These are phyloP conservation scores for Fusarium guadeloupense DNA, from an alignment of 2,329 filamentous ascomycete genomes.

Conservation along the genomic window DNA sequence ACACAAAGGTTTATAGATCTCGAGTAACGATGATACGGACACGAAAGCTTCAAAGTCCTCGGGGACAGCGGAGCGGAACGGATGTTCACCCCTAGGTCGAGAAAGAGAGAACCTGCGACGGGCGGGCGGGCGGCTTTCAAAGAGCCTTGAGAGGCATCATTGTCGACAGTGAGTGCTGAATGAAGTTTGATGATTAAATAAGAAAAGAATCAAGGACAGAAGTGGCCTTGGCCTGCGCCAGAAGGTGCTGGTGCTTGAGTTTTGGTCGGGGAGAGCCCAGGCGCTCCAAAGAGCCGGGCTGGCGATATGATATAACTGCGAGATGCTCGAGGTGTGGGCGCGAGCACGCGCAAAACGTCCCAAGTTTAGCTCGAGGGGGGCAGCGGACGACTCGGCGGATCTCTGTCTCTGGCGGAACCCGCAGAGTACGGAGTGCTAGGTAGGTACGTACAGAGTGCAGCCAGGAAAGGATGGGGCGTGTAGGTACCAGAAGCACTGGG, in stretches of 20 bases:
- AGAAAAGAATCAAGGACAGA: conserved; percentile 19
- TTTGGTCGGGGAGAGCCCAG: conserved; percentile 37
- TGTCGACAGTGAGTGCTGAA: conserved; percentile 24
- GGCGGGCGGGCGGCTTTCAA: conserved; percentile 37
- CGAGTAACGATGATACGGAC: conserved; percentile 22
- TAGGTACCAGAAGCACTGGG: conserved; percentile 33
- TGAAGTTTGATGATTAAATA: conserved; percentile 5
- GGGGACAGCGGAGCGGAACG: conserved; percentile 38
- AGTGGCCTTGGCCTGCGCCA: conserved; percentile 31
- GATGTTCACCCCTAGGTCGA: conserved; percentile 39
- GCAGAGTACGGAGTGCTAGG: too few relatives aligned
- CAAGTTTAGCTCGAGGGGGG: conserved; percentile 40
- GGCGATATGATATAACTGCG: conserved; percentile 43
- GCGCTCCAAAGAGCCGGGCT: conserved; percentile 41
- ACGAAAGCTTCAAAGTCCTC: conserved; percentile 27
- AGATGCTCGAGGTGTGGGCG: conserved; percentile 44
- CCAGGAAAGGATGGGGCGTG: conserved; percentile 28
- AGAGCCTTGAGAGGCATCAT: conserved; percentile 43
- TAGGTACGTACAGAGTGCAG: conserved; percentile 13
- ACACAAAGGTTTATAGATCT: conserved; percentile 19
- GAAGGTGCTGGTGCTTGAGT: conserved; percentile 36
- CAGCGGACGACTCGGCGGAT: conserved; percentile 40
- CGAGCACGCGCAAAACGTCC: conserved; percentile 41
- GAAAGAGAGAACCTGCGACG: conserved; percentile 43
- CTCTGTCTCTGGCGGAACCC: conserved; percentile 31